These are phyloP conservation scores for Saxophila tyrrhenica DNA, from an alignment of 495 filamentous ascomycete species.

Conservation along the genomic window DNA sequence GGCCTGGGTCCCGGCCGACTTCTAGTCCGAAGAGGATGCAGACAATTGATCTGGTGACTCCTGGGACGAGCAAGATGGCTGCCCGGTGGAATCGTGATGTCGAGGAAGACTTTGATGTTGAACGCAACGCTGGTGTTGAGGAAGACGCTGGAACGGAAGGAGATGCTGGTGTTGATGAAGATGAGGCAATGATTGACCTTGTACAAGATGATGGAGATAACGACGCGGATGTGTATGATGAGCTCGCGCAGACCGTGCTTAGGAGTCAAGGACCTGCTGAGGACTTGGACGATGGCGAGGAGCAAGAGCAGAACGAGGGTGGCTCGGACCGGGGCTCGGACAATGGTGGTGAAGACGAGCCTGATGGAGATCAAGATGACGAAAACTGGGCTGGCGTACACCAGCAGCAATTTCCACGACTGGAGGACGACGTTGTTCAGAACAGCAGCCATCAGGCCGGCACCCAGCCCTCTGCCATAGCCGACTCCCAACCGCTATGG, in stretches of 20 bases:
- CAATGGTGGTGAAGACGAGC: neutral
- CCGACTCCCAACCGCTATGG: slow-evolving; percentile 27
- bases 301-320: neutral
- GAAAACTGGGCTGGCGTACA: neutral
- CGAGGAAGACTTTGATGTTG: slow-evolving; percentile 3
- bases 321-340: neutral
- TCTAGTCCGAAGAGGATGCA: slow-evolving; percentile 7
- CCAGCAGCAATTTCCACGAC: neutral
- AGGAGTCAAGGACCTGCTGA: slow-evolving; percentile 14
- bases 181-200: neutral
- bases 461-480: slow-evolving; percentile 23
- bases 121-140: too few species aligned
- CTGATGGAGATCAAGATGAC: neutral
- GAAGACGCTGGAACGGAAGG: neutral
- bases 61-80: slow-evolving; percentile 2
- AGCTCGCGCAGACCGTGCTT: slow-evolving; percentile 17
- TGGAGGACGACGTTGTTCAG: neutral
- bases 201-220: neutral
- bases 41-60: slow-evolving; percentile 15
- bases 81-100: neutral
- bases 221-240: slow-evolving; percentile 22
- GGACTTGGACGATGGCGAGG: slow-evolving; percentile 1
- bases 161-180: slow-evolving; percentile 11
- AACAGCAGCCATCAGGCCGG: neutral
- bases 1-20: slow-evolving; percentile 2